phyloP scores from a whole-genome alignment of 208 protist species.

The Trypanosoma lewisi region DNA sequence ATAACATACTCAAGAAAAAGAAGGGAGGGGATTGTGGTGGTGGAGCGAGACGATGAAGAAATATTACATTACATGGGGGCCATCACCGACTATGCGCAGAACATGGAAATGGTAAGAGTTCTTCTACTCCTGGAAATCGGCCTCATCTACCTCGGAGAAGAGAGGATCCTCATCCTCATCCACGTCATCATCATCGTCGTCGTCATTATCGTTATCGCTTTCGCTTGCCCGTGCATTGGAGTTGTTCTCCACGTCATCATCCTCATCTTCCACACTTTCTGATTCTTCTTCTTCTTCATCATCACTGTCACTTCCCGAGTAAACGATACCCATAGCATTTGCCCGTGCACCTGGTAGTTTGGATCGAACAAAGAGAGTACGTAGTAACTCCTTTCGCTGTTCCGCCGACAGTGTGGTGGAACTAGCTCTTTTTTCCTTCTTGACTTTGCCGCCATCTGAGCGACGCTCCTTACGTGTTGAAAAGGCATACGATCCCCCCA shows the following conservation, averaged over 20 bases:
- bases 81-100: too few relatives aligned
- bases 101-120: too few relatives aligned
- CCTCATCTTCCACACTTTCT: constrained; percentile 25
- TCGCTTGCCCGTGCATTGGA: neutral
- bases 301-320: constrained; percentile 13
- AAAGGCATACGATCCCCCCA: constrained; percentile 60
- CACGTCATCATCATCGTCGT: constrained; percentile 26
- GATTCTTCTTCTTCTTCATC: constrained; percentile 38
- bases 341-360: neutral
- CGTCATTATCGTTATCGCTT: constrained; percentile 4
- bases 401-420: constrained; percentile 5
- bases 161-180: constrained; percentile 23
- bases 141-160: neutral
- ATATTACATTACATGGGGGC: too few relatives aligned
- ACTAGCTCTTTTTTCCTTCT: constrained; percentile 9
- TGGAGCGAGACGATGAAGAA: too few relatives aligned
- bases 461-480: constrained; percentile 57
- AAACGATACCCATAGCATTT: neutral
- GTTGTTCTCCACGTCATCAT: constrained; percentile 29
- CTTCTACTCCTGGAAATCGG: neutral
- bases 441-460: constrained; percentile 5
- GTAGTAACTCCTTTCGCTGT: constrained; percentile 20
- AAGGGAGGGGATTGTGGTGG: too few relatives aligned
- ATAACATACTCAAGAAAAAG: too few relatives aligned
- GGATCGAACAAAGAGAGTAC: constrained; percentile 15